A percentile compares a stretch with the other conserved stretches of the same genome.
Conservation (phyloP, 352 stramenopile genomes). For the Phytophthora rubi region DNA sequence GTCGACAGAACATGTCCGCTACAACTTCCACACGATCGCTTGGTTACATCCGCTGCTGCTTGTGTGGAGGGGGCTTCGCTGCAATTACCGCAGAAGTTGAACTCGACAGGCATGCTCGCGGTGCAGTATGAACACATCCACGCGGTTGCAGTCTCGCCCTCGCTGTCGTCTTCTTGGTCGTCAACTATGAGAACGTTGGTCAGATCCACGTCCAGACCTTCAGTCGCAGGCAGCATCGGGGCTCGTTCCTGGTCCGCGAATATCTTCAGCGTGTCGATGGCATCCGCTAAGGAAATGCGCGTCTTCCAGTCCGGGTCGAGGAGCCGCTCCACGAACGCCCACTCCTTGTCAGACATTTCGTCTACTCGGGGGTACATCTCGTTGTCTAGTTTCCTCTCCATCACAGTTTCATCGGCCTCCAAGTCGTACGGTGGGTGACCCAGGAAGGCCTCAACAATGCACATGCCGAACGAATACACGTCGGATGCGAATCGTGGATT, state of each 20-base stretch:
- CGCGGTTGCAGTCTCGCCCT: not conserved
- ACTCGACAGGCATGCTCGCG: not conserved
- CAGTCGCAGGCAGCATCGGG: not conserved
- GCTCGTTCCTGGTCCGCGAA: conserved; percentile 14
- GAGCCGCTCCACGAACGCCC: conserved; percentile 8
- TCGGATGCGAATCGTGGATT: conserved; percentile 45
- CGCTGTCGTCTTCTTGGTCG: not conserved
- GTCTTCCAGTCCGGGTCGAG: conserved; percentile 6
- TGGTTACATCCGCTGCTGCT: not conserved
- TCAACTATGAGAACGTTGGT: not conserved
- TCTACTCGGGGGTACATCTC: conserved; percentile 9
- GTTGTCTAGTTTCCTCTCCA: conserved; percentile 20
- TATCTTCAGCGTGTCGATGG: conserved; percentile 5
- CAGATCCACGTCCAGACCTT: not conserved
- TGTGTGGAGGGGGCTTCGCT: not conserved
- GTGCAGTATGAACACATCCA: not conserved
- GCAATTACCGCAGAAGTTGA: conserved; percentile 7
- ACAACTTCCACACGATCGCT: not conserved
- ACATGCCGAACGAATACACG: conserved; percentile 54
- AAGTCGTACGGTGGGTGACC: conserved; percentile 40
- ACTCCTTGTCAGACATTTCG: conserved; percentile 8
- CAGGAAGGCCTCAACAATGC: conserved; percentile 49
- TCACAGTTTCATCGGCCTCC: conserved; percentile 35
- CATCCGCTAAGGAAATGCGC: conserved; percentile 2
- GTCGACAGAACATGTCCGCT: not conserved